Evolutionary conservation across 2,329 filamentous ascomycete species (phyloP), one percentile per base, ranked within the genome.

Genomic region (Neoscytalidium dimidiatum): DNA sequence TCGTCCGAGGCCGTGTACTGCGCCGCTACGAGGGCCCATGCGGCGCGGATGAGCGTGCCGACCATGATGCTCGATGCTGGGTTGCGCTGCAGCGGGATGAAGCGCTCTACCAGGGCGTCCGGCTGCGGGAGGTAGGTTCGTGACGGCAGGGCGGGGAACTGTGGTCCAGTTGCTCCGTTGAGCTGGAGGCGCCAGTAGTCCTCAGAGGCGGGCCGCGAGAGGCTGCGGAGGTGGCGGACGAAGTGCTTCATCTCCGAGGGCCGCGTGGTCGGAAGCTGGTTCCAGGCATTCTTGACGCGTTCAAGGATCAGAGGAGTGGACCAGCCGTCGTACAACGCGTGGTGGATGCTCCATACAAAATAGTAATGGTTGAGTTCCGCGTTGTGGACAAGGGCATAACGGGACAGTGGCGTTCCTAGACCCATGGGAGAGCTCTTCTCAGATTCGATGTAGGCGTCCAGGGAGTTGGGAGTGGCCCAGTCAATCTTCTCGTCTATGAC

Each of bases 121-220:
- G 80, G 76, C 9, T 82, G 78, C 2, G 86, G 74, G 1, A 86
- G 73, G 0, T 83, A 85, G 69, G 86, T 82, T 17, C 53, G 44
- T 4, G 31, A 33, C 0, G 91, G 90, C 11, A 92, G 78, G 0
- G 80, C 68, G 0, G 77, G 77, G 13, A 85, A 82, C 46, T 85
- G 83, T 41, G 81, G 78, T 1, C 80, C 80, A 51, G 84, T 82
- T 70, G 86, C 84, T 4, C 84, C 85, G 3, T 82, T 74, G 1
- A 96, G 81, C 56, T 89, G 78, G 60, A 87, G 83, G 11, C 85
- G 84, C 93, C 93, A 97, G 71, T 91, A 95, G 7, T 83, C 79
- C 57, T 81, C 79, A 0, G 85, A 82, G 4, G 63, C 83, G 2
- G 64, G 63, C 2, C 56, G 67, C 19, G 67, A 70, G 11, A 69